Base-by-base conservation (phyloP, 306 rosid species). In the Pyrus communis region DNA sequence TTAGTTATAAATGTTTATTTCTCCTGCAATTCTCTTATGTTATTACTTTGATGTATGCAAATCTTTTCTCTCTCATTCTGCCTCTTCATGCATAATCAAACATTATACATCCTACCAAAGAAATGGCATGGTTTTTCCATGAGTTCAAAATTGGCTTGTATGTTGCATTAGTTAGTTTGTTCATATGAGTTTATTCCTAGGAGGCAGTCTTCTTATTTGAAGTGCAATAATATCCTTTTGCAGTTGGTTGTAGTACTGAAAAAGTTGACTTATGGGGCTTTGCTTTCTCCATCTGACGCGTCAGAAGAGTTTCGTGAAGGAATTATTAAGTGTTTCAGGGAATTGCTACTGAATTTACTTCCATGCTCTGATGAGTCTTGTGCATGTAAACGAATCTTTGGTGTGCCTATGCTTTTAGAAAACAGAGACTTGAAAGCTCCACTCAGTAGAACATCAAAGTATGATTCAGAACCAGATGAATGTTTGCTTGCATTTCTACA, bases 291-390 rank as follows among this genome's bases (percentile, higher is more conserved):
- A 27, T 82, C 86, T 3, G 96, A 95, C 71, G 98, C 98, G 57
- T 95, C 98, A 55, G 98, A 95, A 85, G 98, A 95, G 89, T 90
- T 95, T 60, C 97, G 97, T 65, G 98, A 84, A 89, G 97, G 98
- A 85, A 83, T 90, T 83, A 61, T 95, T 25, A 84, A 87, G 85
- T 95, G 97, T 84, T 86, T 88, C 75, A 89, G 76, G 91, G 91
- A 86, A 35, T 76, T 95, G 60, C 87, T 95, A 80, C 74, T 80
- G 79, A 85, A 78, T 83, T 85, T 95, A 83, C 7, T 73, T 77
- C 84, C 96, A 42, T 92, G 97, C 86, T 87, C 86, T 9, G 83
- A 84, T 49, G 77, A 46, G 75, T 82, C 85, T 38, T 95, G 98
- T 76, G 61, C 88, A 25, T 95, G 98, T 81, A 77, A 82, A 84